These are phyloP conservation scores for Coemansia sp. DNA, from an alignment of 192 early-diverging fungal species.

Conservation along the genomic window DNA sequence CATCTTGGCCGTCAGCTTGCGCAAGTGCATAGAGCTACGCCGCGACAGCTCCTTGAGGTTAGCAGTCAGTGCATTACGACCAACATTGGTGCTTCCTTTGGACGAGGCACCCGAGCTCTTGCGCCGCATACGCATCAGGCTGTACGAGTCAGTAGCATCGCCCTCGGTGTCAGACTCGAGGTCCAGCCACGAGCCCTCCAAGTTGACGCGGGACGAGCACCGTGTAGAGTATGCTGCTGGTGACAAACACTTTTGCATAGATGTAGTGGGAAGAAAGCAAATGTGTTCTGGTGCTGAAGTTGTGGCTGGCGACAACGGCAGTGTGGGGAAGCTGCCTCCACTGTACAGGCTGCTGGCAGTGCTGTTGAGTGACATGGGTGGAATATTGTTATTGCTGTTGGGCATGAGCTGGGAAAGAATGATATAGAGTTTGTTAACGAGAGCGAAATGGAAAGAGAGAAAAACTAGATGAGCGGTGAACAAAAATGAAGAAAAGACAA, in stretches of 20 bases:
- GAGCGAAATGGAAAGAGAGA: neutral
- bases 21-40: conserved; percentile 26
- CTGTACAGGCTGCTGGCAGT: conserved; percentile 9
- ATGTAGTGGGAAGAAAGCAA: neutral
- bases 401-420: neutral
- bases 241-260: neutral
- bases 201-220: conserved; percentile 32
- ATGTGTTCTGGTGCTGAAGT: neutral
- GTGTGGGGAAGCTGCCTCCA: neutral
- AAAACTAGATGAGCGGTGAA: neutral
- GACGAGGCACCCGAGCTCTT: conserved; percentile 26
- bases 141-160: neutral
- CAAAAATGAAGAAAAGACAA: neutral
- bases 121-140: conserved; percentile 18
- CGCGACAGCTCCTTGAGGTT: conserved; percentile 26
- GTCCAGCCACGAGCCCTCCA: conserved; percentile 43
- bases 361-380: conserved; percentile 9
- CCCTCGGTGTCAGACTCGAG: conserved; percentile 31
- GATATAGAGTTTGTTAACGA: neutral
- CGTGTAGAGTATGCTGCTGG: neutral
- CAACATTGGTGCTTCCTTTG: conserved; percentile 1
- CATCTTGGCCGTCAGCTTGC: conserved; percentile 23
- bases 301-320: conserved; percentile 20
- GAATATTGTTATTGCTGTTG: neutral
- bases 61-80: conserved; percentile 9